phyloP scores from a whole-genome alignment of 768 basidiomycete genomes.

The Suillus alpinus region DNA sequence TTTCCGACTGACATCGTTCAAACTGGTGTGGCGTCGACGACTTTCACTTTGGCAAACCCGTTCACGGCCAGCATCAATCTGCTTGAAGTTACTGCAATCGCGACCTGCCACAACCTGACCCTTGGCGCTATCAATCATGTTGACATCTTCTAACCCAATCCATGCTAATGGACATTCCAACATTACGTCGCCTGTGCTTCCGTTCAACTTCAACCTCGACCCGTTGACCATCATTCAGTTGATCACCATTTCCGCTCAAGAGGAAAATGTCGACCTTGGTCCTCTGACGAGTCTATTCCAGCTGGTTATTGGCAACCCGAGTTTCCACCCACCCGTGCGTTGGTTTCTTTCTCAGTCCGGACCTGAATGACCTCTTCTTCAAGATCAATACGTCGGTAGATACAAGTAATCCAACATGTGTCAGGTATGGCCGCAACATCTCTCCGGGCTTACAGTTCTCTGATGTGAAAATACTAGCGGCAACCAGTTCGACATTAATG shows the following conservation, averaged over 20 bases:
- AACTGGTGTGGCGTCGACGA: conserved; percentile 56
- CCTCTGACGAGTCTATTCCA: conserved; percentile 55
- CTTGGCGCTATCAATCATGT: conserved; percentile 58
- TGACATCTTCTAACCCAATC: conserved; percentile 57
- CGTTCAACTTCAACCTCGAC: conserved; percentile 63
- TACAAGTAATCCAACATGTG: conserved; percentile 50
- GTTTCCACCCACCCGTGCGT: conserved; percentile 50
- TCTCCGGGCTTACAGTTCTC: background rate
- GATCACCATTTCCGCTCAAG: conserved; percentile 46
- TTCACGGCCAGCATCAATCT: conserved; percentile 74
- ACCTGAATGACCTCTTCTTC: background rate
- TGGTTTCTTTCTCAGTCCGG: background rate
- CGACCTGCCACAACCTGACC: conserved; percentile 51
- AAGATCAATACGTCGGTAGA: conserved; percentile 58
- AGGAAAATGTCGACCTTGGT: conserved; percentile 59
- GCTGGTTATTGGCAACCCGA: conserved; percentile 48
- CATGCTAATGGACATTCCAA: conserved; percentile 56
- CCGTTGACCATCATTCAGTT: conserved; percentile 60
- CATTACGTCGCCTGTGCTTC: conserved; percentile 54
- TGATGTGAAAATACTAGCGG: conserved; percentile 40
- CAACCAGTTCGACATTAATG: conserved; percentile 58
- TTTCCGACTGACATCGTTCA: conserved; percentile 63
- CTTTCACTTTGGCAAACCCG: conserved; percentile 61
- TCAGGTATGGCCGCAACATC: conserved; percentile 40
- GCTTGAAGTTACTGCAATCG: conserved; percentile 50